Conservation (phyloP, 164 flowering plant genomes). For the Aristolochia fimbriata region DNA sequence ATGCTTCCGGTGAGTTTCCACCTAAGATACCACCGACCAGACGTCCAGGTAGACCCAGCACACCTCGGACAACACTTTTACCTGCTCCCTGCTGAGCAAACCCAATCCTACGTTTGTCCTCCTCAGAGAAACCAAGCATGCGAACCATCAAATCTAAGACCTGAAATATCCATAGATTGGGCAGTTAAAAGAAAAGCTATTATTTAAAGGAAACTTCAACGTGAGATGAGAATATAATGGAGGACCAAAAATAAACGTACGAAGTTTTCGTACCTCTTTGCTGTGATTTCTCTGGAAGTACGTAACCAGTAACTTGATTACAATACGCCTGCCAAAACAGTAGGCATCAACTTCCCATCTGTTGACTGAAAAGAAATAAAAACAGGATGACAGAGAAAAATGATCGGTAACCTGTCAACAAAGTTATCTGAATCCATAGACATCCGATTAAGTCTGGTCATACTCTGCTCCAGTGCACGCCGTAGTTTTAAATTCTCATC, state of each 20-base stretch:
- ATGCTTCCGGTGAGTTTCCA: constrained; percentile 45
- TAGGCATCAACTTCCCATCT: neutral
- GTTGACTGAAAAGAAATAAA: neutral
- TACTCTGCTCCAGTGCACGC: constrained; percentile 93
- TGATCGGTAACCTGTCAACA: constrained; percentile 69
- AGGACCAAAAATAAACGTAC: neutral
- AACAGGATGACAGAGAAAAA: neutral
- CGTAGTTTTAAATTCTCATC: constrained; percentile 85
- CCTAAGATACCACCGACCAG: constrained; percentile 94
- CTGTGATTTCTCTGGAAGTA: constrained; percentile 96
- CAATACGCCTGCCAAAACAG: constrained; percentile 78
- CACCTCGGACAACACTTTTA: constrained; percentile 97
- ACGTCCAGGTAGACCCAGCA: constrained; percentile 91
- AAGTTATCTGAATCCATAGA: constrained; percentile 90
- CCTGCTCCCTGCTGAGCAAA: constrained; percentile 83
- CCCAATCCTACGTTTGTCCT: constrained; percentile 92
- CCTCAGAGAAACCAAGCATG: constrained; percentile 93
- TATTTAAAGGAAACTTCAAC: neutral
- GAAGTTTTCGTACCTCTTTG: constrained; percentile 96
- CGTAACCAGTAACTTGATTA: constrained; percentile 86
- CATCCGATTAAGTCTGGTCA: constrained; percentile 96
- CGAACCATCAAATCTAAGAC: constrained; percentile 97
- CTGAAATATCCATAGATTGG: constrained; percentile 22
- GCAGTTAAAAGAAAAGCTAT: neutral
- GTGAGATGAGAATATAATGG: neutral